Percentiles rank a stretch among this genome's conserved stretches.
phyloP scores from a whole-genome alignment of 2,329 filamentous ascomycete genomes.

The Nigrospora oryzae region DNA sequence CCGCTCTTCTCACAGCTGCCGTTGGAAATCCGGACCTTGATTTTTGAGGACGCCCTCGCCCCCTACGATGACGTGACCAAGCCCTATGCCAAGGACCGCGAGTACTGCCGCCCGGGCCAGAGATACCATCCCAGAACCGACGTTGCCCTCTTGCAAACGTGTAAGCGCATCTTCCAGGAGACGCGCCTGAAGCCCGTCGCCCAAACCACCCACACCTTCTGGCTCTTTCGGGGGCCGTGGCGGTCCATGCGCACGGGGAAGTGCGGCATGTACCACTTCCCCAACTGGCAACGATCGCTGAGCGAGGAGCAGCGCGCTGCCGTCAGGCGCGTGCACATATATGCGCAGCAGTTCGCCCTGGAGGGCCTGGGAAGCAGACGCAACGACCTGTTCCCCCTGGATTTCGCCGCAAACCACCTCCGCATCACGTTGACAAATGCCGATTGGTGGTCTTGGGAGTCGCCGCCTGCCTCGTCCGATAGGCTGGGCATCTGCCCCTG shows the following conservation, averaged over 20 bases:
- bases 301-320: neutral
- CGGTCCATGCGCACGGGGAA: neutral
- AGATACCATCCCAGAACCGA: slow-evolving; percentile 1
- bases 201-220: slow-evolving; percentile 3
- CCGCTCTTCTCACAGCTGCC: slow-evolving; percentile 1
- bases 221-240: slow-evolving; percentile 3
- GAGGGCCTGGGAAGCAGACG: slow-evolving; percentile 1
- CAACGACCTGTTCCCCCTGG: neutral
- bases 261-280: neutral
- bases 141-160: slow-evolving; percentile 1
- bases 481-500: slow-evolving; percentile 5
- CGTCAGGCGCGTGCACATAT: slow-evolving; percentile 2
- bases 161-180: slow-evolving; percentile 4
- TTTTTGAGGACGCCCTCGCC: slow-evolving; percentile 4
- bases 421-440: slow-evolving; percentile 3
- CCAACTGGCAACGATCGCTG: slow-evolving; percentile 1
- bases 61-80: slow-evolving; percentile 1
- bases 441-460: slow-evolving; percentile 5
- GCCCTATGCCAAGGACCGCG: slow-evolving; percentile 1
- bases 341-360: slow-evolving; percentile 3
- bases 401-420: neutral
- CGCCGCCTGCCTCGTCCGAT: slow-evolving; percentile 1
- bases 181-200: slow-evolving; percentile 2
- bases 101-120: slow-evolving; percentile 2
- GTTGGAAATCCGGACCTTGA: slow-evolving; percentile 1